Percentiles rank a stretch among this genome's conserved stretches.
Evolutionary conservation across 257 asterid genomes (phyloP).

Genomic region (Anisodus acutangulus): DNA sequence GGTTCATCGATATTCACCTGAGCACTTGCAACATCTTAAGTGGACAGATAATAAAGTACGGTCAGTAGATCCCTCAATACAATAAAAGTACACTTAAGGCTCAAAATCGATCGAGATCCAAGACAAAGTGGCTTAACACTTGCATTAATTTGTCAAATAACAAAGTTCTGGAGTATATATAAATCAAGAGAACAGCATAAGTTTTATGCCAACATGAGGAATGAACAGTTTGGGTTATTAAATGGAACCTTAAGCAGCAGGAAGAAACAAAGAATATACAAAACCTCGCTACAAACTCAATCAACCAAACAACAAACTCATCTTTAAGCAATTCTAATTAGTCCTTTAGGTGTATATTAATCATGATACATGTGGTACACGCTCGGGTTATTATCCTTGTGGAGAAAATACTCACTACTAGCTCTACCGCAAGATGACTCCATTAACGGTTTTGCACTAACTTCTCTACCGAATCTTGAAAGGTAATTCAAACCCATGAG

Average conservation of each 20-base stretch:
- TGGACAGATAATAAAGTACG: too few relatives aligned
- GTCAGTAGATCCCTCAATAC: too few relatives aligned
- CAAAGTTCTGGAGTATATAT: constrained; percentile 1
- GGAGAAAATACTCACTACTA: constrained; percentile 43
- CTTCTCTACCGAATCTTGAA: constrained; percentile 51
- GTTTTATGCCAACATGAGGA: constrained; percentile 12
- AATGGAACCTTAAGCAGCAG: constrained; percentile 24
- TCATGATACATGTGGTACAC: constrained; percentile 37
- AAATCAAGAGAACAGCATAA: neutral
- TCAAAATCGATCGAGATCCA: too few relatives aligned
- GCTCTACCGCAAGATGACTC: constrained; percentile 51
- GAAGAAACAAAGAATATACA: constrained; percentile 26
- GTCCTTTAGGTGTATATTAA: constrained; percentile 4
- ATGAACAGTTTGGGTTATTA: neutral
- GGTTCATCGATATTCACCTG: too few relatives aligned
- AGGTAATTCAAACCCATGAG: constrained; percentile 73
- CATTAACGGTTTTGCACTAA: constrained; percentile 46
- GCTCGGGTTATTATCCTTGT: constrained; percentile 38
- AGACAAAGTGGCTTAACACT: too few relatives aligned
- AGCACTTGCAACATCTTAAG: too few relatives aligned
- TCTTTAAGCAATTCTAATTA: neutral
- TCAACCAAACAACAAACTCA: constrained; percentile 23
- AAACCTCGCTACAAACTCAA: constrained; percentile 18
- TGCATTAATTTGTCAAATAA: neutral
- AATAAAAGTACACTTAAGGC: too few relatives aligned